Conservation (phyloP, 225 moss, liverwort and hornwort genomes). For the Sphagnum contortum region DNA sequence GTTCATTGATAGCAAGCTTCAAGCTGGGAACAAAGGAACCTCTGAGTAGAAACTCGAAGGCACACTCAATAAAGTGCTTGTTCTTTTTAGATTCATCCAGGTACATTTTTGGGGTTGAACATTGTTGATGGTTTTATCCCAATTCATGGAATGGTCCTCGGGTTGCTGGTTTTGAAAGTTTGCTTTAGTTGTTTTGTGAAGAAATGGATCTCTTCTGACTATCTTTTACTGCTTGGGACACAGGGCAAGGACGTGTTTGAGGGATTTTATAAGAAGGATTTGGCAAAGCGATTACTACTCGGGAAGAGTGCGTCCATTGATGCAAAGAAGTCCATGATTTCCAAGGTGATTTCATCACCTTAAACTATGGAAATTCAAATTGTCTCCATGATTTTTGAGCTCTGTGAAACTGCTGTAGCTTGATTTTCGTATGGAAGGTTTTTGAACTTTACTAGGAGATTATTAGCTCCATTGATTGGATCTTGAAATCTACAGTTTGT, state of each 20-base stretch:
- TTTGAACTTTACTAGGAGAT: too few species aligned
- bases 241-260: slow-evolving; percentile 99
- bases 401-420: too few species aligned
- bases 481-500: too few species aligned
- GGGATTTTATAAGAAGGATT: slow-evolving; percentile 95
- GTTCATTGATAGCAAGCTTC: slow-evolving; percentile 93
- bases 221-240: background rate
- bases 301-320: slow-evolving; percentile 99
- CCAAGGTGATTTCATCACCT: slow-evolving; percentile 42
- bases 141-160: too few species aligned
- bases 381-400: too few species aligned
- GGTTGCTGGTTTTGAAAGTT: too few species aligned
- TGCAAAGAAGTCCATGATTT: slow-evolving; percentile 99
- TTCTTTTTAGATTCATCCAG: slow-evolving; percentile 98
- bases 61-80: slow-evolving; percentile 94
- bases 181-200: too few species aligned
- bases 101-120: slow-evolving; percentile 12
- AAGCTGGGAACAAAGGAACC: slow-evolving; percentile 98
- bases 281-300: slow-evolving; percentile 89
- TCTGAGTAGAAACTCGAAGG: slow-evolving; percentile 98
- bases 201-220: too few species aligned
- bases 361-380: too few species aligned
- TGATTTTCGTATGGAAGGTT: too few species aligned
- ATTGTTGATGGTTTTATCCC: too few species aligned
- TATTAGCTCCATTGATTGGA: too few species aligned